phyloP scores from a whole-genome alignment of 495 filamentous ascomycete genomes.

The Cairneyella variabilis region DNA sequence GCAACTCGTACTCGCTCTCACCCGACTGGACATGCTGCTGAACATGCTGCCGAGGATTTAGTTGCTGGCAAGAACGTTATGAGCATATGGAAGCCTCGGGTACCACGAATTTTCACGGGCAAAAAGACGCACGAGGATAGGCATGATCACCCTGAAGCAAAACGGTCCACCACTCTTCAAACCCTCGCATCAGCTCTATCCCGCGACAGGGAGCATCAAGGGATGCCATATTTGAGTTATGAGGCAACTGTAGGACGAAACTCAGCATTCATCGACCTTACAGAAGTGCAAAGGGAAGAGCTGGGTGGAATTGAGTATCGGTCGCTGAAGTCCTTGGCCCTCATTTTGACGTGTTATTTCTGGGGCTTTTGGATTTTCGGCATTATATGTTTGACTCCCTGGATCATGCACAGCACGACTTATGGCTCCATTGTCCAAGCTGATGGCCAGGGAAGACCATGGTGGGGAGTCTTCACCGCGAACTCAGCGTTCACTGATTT shows the following conservation, averaged over 20 bases:
- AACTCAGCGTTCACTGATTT: constrained; percentile 87
- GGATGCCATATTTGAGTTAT: constrained; percentile 88
- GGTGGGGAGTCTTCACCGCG: constrained; percentile 91
- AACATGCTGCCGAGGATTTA: constrained; percentile 35
- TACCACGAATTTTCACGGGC: constrained; percentile 26
- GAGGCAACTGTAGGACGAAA: constrained; percentile 89
- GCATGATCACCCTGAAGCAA: constrained; percentile 3
- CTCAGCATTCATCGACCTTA: constrained; percentile 83
- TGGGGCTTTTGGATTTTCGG: constrained; percentile 72
- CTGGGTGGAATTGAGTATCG: constrained; percentile 94
- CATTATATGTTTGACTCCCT: constrained; percentile 65
- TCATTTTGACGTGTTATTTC: constrained; percentile 75
- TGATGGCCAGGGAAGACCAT: constrained; percentile 61
- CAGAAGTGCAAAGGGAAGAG: constrained; percentile 87
- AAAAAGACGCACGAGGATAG: constrained; percentile 26
- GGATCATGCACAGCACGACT: constrained; percentile 61
- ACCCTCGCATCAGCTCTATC: constrained; percentile 36
- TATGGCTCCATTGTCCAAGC: constrained; percentile 58
- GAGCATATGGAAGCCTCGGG: constrained; percentile 33
- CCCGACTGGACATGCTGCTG: constrained; percentile 19
- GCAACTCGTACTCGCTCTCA: no score
- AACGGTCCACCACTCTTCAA: constrained; percentile 26
- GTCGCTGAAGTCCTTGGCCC: constrained; percentile 76
- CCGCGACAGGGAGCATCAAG: constrained; percentile 40
- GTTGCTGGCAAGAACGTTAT: constrained; percentile 31